Percentiles rank a stretch among this genome's conserved stretches.
Conservation (phyloP, 257 asterid genomes). For the Orobanche coerulescens region DNA sequence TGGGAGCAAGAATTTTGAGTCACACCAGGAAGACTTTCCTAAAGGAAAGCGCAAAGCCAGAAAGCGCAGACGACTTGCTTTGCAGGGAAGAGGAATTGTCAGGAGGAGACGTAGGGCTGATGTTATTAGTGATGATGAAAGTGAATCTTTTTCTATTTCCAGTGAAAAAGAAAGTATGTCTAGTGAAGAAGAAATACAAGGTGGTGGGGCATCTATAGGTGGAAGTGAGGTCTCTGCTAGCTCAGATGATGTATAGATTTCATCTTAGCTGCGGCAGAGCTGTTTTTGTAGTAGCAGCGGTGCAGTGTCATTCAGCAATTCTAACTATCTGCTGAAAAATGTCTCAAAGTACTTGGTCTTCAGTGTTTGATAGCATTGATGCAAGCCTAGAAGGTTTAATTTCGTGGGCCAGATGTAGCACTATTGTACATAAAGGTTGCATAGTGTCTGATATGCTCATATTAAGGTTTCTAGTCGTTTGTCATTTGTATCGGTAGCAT, state of each 20-base stretch:
- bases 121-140: slow-evolving; percentile 66
- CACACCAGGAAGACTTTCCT: slow-evolving; percentile 77
- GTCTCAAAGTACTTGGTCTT: neutral
- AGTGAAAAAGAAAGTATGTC: slow-evolving; percentile 53
- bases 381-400: slow-evolving; percentile 4
- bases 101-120: slow-evolving; percentile 62
- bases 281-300: too few species aligned
- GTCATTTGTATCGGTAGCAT: neutral
- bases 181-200: slow-evolving; percentile 72
- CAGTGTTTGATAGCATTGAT: slow-evolving; percentile 2
- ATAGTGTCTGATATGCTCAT: slow-evolving; percentile 9
- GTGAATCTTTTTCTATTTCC: slow-evolving; percentile 52
- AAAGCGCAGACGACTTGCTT: slow-evolving; percentile 63
- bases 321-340: neutral
- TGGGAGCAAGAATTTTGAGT: slow-evolving; percentile 48
- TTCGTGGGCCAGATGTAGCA: slow-evolving; percentile 19
- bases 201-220: slow-evolving; percentile 38
- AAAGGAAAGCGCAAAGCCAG: slow-evolving; percentile 84
- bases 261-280: too few species aligned
- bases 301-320: neutral
- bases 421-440: slow-evolving; percentile 27
- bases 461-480: neutral
- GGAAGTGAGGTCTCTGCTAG: slow-evolving; percentile 60
- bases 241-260: slow-evolving; percentile 41
- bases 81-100: slow-evolving; percentile 56